phyloP scores from a whole-genome alignment of 352 stramenopile species.

The Phytophthora pistaciae region DNA sequence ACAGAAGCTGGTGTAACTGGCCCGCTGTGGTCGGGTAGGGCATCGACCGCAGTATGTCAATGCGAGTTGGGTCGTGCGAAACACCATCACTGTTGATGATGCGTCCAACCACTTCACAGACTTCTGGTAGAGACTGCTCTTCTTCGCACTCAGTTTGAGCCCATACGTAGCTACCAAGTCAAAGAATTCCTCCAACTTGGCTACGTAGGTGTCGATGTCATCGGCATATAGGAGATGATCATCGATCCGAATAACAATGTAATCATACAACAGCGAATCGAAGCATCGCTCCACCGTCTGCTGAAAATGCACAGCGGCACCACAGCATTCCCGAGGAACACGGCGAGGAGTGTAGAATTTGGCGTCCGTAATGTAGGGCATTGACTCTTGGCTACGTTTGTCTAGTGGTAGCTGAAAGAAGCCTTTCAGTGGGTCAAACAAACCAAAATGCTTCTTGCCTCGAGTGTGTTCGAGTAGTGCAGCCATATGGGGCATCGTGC shows the following conservation, averaged over 20 bases:
- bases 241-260: constrained; percentile 40
- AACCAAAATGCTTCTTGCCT: constrained; percentile 7
- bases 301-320: constrained; percentile 8
- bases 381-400: constrained; percentile 7
- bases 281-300: constrained; percentile 20
- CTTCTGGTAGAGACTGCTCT: background rate
- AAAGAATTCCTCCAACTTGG: constrained; percentile 34
- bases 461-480: background rate
- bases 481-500: background rate
- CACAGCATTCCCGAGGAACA: constrained; percentile 18
- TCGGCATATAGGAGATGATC: constrained; percentile 32
- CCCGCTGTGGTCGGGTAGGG: background rate
- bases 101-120: constrained; percentile 4
- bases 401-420: constrained; percentile 8
- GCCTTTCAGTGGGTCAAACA: constrained; percentile 16
- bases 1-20: constrained; percentile 10
- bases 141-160: constrained; percentile 1
- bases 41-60: background rate
- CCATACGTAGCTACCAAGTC: constrained; percentile 12
- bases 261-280: constrained; percentile 2
- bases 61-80: background rate
- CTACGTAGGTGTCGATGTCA: constrained; percentile 29
- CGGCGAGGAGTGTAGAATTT: constrained; percentile 29
- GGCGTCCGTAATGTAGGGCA: constrained; percentile 28
- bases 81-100: background rate